Evolutionary conservation across 2,329 filamentous ascomycete genomes (phyloP).

Genomic region (Monosporascus sp.): DNA sequence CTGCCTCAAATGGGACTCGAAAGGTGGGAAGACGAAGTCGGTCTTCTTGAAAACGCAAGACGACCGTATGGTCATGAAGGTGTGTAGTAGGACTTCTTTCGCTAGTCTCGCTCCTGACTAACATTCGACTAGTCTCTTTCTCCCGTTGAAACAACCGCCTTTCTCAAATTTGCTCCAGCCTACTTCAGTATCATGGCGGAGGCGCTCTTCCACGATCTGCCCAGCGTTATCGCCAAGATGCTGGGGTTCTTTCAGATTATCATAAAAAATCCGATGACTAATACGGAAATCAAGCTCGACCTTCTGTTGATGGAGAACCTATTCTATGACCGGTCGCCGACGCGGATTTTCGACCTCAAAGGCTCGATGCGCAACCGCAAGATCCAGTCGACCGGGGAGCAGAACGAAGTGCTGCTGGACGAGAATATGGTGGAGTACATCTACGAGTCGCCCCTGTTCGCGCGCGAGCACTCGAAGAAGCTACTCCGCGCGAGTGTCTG

Average conservation of each 20-base stretch:
- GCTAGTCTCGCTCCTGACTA: conserved; percentile 34
- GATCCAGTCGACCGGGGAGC: conserved; percentile 90
- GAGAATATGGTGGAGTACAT: conserved; percentile 99
- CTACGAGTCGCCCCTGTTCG: conserved; percentile 92
- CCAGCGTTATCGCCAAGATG: conserved; percentile 98
- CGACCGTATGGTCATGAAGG: conserved; percentile 86
- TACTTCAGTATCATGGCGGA: conserved; percentile 98
- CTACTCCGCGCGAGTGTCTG: conserved; percentile 86
- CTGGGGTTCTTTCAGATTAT: conserved; percentile 95
- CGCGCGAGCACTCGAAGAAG: conserved; percentile 93
- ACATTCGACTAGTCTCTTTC: conserved; percentile 62
- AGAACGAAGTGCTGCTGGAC: conserved; percentile 92
- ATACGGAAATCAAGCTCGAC: conserved; percentile 90
- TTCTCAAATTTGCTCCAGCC: conserved; percentile 89
- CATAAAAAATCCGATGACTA: conserved; percentile 90
- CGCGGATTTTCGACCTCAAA: conserved; percentile 90
- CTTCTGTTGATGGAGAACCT: conserved; percentile 95
- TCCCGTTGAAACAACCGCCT: conserved; percentile 86
- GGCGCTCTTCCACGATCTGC: conserved; percentile 88
- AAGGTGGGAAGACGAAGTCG: conserved; percentile 95
- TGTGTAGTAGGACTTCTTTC: conserved; percentile 13
- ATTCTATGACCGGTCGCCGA: conserved; percentile 90
- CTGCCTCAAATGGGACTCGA: conserved; percentile 96
- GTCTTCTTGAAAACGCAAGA: conserved; percentile 96
- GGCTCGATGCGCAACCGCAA: conserved; percentile 98